Evolutionary conservation across 371 early-diverging fungal species (phyloP).

Genomic region (Umbelopsis sp.): DNA sequence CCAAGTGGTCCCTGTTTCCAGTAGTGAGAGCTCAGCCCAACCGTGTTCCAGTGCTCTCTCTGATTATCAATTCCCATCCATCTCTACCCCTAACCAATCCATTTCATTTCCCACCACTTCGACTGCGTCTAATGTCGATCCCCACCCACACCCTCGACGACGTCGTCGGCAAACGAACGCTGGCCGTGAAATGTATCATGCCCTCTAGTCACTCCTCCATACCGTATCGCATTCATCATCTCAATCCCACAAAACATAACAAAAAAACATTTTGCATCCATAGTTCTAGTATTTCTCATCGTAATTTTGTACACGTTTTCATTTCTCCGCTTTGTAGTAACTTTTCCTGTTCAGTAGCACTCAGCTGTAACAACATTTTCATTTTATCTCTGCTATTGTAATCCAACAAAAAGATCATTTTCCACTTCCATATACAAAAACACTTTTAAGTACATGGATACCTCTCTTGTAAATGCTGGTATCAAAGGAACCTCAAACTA

Average conservation of each 20-base stretch:
- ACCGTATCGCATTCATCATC: no score
- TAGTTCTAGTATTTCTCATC: neutral
- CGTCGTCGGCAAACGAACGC: neutral
- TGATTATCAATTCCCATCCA: neutral
- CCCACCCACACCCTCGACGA: neutral
- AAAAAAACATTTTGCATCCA: neutral
- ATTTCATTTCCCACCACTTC: neutral
- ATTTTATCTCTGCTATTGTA: no score
- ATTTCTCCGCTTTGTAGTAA: no score
- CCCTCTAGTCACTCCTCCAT: neutral
- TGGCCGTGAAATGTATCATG: conserved; percentile 14
- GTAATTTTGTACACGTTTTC: no score
- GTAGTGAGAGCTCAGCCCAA: neutral
- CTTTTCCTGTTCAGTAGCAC: no score
- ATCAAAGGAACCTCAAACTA: no score
- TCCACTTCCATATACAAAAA: no score
- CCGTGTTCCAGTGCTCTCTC: neutral
- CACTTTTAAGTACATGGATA: no score
- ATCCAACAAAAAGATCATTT: no score
- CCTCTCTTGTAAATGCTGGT: no score
- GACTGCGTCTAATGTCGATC: neutral
- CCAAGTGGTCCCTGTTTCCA: neutral
- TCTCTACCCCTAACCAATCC: neutral
- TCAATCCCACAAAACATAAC: no score
- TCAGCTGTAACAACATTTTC: no score